Percentiles rank a stretch among this genome's conserved stretches.
Evolutionary conservation across 2,329 filamentous ascomycete genomes (phyloP).

Genomic region (Chalaropsis ovoidea): DNA sequence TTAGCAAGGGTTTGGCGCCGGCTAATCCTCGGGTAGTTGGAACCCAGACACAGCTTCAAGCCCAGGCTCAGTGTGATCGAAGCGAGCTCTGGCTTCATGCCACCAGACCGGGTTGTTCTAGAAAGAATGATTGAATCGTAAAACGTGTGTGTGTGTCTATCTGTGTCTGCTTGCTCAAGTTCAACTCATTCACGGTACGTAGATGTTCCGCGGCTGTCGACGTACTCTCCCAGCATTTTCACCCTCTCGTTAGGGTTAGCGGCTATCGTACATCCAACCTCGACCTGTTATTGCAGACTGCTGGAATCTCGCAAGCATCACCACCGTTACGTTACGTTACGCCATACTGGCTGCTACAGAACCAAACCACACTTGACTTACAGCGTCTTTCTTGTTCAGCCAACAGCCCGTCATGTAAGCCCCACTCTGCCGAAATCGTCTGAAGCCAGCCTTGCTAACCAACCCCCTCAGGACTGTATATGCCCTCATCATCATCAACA

Average conservation of each 20-base stretch:
- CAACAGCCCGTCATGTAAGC: not conserved
- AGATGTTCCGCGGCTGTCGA: too few relatives aligned
- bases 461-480: constrained; percentile 66
- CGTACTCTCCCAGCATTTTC: not conserved
- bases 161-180: not conserved
- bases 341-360: not conserved
- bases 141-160: not conserved
- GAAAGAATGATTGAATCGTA: not conserved
- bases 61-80: not conserved
- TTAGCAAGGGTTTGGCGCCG: constrained; percentile 21
- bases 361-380: not conserved
- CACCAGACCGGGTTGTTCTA: not conserved
- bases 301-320: not conserved
- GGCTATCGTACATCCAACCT: not conserved
- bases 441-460: not conserved
- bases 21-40: constrained; percentile 19
- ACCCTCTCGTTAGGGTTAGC: not conserved
- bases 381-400: not conserved
- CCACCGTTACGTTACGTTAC: not conserved
- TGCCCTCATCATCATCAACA: constrained; percentile 95
- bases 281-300: not conserved
- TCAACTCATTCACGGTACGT: too few relatives aligned
- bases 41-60: not conserved
- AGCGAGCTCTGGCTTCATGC: not conserved
- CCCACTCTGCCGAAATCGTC: not conserved